Base-by-base conservation (phyloP, 768 basidiomycete genomes). In the Podaxis carcinomalis region DNA sequence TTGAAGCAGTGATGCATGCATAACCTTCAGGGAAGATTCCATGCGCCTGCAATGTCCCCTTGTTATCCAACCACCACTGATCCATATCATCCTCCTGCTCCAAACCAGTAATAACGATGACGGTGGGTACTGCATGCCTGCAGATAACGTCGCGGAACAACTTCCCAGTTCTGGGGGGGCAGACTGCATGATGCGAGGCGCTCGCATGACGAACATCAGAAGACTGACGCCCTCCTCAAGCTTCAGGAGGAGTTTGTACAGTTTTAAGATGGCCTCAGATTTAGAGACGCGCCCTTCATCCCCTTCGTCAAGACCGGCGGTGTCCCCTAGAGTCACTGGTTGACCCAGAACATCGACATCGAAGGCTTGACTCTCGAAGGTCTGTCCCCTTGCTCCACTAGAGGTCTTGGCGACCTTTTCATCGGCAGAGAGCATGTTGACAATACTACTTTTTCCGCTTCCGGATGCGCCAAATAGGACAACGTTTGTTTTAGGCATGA, bases 281-380 rank as follows among this genome's bases (percentile, higher is more conserved):
- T 65, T 64, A 2, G 63, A 50, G 9, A 72, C 65, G 1, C 62
- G 61, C 21, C 72, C 70, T 0, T 9, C 32, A 0, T 66, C 59
- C 5, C 68, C 75, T 59, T 80, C 78, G 52, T 77, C 68, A 2
- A 78, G 71, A 3, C 78, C 78, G 13, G 74, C 68, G 0, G 77
- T 79, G 51, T 79, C 77, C 68, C 72, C 70, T 19, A 79, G 57
- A 10, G 16, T 53, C 21, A 21, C n/a, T 4, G 35, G 1, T n/a
- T 21, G 35, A 10, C 51, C 35, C n/a, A 53, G 52, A 5, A 53
- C 19, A 5, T 53, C 35, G 35, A 53, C 52, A 1, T 37, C 21
- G n/a, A 19, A 37, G 2, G 3, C 52, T 4, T 21, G 6, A n/a
- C 46, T 47, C 6, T 21, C 21, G 19, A 47, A 47, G n/a, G 46